Evolutionary conservation across 257 asterid genomes (phyloP), one percentile per base, ranked within the genome.

Genomic region (Plantago ovata): DNA sequence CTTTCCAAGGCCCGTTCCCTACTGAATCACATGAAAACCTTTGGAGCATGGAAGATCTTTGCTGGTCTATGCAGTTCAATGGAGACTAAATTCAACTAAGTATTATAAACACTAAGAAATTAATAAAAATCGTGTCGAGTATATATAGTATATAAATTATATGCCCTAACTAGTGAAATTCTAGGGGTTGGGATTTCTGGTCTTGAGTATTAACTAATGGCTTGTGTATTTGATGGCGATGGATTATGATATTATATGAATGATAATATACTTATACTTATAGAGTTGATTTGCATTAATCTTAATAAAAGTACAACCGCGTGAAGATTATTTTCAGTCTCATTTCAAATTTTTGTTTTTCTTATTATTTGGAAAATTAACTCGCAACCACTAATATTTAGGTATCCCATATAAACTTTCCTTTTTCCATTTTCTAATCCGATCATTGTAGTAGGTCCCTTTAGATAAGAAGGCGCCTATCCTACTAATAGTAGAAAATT

Each of bases 41-140:
- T 13, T 91, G 98, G 96, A 81, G 77, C 75, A 81, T 91, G 85
- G 98, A 91, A 70, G 98, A 91, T 70, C 77, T 91, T 54, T 87
- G 96, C 54, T 87, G 96, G 98, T 75, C 94, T 64, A 65, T 91
- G 76, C 92, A 91, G 49, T 72, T 87, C 42, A 85, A 83, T 47
- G 84, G 85, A 3, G 86, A 88, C 12, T 79, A 56, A 73, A 21
- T 60, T 33, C 7, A 11, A 6, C 20, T 28, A 49, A 28, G 7
- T 4, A 8, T 32, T 58, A 33, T 22, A 10, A 15, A 15, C n/a
- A 4, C 0, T 16, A 39, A 45, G 33, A 38, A 11, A 50, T 57
- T 4, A 38, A 53, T 60, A 69, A 54, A 38, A 46, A 56, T n/a
- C 14, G 19, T 32, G 24, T n/a, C 33, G 38, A 46, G 23, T 13